A percentile compares a stretch with the other conserved stretches of the same genome.
phyloP scores from a whole-genome alignment of 2,329 filamentous ascomycete genomes.

The Boeremia lycopersici region DNA sequence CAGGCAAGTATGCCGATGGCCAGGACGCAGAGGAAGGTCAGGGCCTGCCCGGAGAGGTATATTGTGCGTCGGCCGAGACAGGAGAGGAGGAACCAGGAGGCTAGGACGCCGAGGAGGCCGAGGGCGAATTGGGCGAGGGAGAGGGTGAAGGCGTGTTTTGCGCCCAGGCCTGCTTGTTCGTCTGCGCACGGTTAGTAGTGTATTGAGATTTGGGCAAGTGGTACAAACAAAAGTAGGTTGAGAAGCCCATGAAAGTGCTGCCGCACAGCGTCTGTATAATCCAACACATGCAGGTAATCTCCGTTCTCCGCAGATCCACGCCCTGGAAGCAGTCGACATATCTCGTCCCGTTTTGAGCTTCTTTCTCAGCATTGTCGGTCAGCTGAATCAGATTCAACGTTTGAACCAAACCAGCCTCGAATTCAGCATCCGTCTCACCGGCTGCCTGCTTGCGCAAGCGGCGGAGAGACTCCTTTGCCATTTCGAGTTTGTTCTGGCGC shows the following conservation, averaged over 20 bases:
- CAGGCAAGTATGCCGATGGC: constrained; percentile 74
- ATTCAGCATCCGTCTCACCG: constrained; percentile 14
- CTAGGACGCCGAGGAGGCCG: constrained; percentile 63
- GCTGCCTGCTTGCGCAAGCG: constrained; percentile 18
- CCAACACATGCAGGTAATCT: constrained; percentile 62
- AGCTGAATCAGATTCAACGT: constrained; percentile 71
- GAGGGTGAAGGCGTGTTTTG: constrained; percentile 70
- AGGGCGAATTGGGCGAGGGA: constrained; percentile 56
- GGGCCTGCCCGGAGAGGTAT: constrained; percentile 70
- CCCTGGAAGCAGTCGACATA: constrained; percentile 85
- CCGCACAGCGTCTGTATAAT: constrained; percentile 48
- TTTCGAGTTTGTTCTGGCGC: constrained; percentile 63
- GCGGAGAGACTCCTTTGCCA: constrained; percentile 58
- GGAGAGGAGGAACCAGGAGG: constrained; percentile 77
- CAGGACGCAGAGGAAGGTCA: constrained; percentile 67
- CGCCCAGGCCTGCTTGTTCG: constrained; percentile 22
- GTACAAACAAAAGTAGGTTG: constrained; percentile 50
- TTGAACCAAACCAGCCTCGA: not conserved
- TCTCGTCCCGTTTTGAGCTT: constrained; percentile 66
- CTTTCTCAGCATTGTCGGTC: constrained; percentile 76
- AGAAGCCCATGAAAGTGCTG: constrained; percentile 30
- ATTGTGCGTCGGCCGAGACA: constrained; percentile 76
- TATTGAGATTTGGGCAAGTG: too few species aligned
- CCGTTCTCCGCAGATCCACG: constrained; percentile 76
- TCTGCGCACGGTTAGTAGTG: too few species aligned